Percentiles rank a stretch among this genome's conserved stretches.
Evolutionary conservation across 2,329 filamentous ascomycete species (phyloP).

Genomic region (Stachybotrys chartarum): DNA sequence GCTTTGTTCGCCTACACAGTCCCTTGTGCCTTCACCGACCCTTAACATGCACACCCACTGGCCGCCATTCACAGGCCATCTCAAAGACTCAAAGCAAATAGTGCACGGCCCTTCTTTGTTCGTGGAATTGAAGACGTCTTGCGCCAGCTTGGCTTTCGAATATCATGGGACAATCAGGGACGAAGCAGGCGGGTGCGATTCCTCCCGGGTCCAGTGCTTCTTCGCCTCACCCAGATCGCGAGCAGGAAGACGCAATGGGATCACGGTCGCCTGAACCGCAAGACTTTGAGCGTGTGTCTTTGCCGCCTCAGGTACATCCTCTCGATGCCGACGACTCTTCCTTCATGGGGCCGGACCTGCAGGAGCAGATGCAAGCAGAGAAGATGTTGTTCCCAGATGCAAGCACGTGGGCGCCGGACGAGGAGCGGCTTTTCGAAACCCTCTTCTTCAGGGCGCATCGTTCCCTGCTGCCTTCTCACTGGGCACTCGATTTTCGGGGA

Average conservation of each 20-base stretch:
- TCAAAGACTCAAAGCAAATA: background rate
- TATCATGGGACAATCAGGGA: background rate
- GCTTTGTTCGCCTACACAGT: too few relatives aligned
- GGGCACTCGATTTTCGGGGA: constrained; percentile 31
- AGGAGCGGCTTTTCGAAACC: constrained; percentile 35
- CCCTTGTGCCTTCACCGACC: background rate
- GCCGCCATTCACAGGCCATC: background rate
- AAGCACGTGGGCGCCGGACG: constrained; percentile 43
- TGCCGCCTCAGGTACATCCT: too few relatives aligned
- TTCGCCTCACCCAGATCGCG: background rate
- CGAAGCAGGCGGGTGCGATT: background rate
- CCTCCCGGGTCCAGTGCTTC: background rate
- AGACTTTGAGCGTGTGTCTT: background rate
- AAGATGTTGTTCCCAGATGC: constrained; percentile 33
- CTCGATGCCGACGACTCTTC: background rate
- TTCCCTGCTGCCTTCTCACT: constrained; percentile 31
- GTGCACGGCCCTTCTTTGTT: background rate
- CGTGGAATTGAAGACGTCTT: background rate
- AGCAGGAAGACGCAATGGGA: background rate
- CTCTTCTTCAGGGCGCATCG: constrained; percentile 33
- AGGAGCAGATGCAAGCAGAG: constrained; percentile 35
- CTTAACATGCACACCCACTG: background rate
- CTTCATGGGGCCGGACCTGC: constrained; percentile 1
- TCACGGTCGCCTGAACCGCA: background rate
- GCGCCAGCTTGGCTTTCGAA: background rate